Conservation (phyloP, 805 yeast species). For the Barnettozyma populi region DNA sequence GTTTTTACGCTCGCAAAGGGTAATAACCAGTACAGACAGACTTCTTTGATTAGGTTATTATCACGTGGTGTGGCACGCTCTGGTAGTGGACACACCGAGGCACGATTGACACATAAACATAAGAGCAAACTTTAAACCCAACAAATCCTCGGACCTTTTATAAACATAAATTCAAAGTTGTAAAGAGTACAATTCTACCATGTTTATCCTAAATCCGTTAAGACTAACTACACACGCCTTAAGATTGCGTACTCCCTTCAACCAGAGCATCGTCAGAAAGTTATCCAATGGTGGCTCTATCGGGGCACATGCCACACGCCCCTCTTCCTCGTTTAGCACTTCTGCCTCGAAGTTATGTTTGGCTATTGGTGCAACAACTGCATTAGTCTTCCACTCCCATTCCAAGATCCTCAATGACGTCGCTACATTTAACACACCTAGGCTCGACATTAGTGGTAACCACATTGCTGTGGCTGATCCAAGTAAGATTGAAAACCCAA, state of each 20-base stretch:
- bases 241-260: slow-evolving; percentile 5
- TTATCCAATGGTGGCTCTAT: neutral
- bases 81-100: neutral
- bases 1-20: neutral
- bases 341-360: slow-evolving; percentile 17
- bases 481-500: slow-evolving; percentile 8
- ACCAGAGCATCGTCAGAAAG: slow-evolving; percentile 6
- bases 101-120: neutral
- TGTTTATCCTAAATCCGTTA: slow-evolving; percentile 16
- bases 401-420: slow-evolving; percentile 24
- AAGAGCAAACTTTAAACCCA: neutral
- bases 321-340: neutral
- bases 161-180: neutral
- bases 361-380: slow-evolving; percentile 22
- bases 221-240: slow-evolving; percentile 14
- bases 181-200: neutral
- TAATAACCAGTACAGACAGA: neutral
- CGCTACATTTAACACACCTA: slow-evolving; percentile 19
- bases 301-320: neutral
- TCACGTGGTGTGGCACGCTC: neutral
- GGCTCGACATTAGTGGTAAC: neutral
- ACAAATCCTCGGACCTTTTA: slow-evolving; percentile 3
- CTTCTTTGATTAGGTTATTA: neutral
- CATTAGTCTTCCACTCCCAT: slow-evolving; percentile 15
- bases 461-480: slow-evolving; percentile 5